Conservation (phyloP, 108 stramenopile genomes). For the Parietichytrium sp. region DNA sequence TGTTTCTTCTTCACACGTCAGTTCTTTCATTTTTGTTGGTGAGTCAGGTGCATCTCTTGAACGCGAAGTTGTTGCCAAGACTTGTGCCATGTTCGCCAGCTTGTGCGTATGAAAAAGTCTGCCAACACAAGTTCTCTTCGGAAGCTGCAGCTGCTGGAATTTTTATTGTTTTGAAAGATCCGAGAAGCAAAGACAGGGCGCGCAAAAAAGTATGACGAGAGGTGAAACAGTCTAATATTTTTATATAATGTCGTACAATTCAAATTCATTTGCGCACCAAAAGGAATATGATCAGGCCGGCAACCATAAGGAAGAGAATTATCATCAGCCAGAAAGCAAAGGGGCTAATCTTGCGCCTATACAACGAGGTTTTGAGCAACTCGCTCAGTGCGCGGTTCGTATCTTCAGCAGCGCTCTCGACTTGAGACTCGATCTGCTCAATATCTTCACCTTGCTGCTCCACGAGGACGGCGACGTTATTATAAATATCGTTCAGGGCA, state of each 20-base stretch:
- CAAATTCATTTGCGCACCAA: not conserved
- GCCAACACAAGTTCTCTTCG: too few relatives aligned
- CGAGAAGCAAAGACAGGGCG: too few relatives aligned
- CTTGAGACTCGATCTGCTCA: not conserved
- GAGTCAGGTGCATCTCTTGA: too few relatives aligned
- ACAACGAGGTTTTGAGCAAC: not conserved
- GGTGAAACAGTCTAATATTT: too few relatives aligned
- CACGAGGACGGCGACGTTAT: not conserved
- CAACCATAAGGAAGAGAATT: not conserved
- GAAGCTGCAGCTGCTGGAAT: too few relatives aligned
- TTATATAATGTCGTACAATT: too few relatives aligned
- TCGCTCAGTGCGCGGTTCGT: not conserved
- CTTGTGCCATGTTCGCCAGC: too few relatives aligned
- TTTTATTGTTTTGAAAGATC: too few relatives aligned
- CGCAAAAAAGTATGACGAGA: too few relatives aligned
- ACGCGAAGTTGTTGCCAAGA: too few relatives aligned
- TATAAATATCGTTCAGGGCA: not conserved
- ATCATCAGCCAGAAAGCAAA: not conserved
- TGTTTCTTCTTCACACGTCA: not conserved
- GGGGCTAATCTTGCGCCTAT: constrained; percentile 21
- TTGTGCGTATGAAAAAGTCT: too few relatives aligned
- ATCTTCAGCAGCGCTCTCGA: not conserved
- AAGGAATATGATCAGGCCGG: not conserved
- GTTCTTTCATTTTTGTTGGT: too few relatives aligned
- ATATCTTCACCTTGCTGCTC: constrained; percentile 21